Percentiles rank a stretch among this genome's conserved stretches.
Evolutionary conservation across 1,139 yeast genomes (phyloP).

Genomic region (Hemisphaericaspora xylanilytica): DNA sequence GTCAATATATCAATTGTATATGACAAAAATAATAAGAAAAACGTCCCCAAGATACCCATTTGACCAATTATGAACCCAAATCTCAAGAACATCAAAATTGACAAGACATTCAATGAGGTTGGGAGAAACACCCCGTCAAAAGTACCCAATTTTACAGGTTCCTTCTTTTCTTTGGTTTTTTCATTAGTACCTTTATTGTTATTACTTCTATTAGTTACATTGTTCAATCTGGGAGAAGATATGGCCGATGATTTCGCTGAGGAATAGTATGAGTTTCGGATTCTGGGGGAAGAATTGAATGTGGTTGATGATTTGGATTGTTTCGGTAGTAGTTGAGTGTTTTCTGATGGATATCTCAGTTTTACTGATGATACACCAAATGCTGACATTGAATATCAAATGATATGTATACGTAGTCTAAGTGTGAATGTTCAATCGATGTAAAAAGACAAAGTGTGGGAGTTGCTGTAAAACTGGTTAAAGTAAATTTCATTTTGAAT

Average conservation of each 20-base stretch:
- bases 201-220: neutral
- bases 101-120: constrained; percentile 70
- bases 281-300: neutral
- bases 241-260: neutral
- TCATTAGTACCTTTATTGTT: neutral
- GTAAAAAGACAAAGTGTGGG: too few relatives aligned
- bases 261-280: neutral
- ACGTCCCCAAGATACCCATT: constrained; percentile 66
- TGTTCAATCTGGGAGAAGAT: neutral
- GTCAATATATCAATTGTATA: constrained; percentile 67
- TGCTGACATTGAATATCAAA: constrained; percentile 3
- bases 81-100: constrained; percentile 75
- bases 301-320: neutral
- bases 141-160: constrained; percentile 55
- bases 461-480: too few relatives aligned
- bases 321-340: constrained; percentile 9
- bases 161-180: constrained; percentile 2
- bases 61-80: constrained; percentile 81
- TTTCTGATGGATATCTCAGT: constrained; percentile 9
- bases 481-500: too few relatives aligned
- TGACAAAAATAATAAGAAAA: constrained; percentile 56
- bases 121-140: constrained; percentile 79
- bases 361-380: constrained; percentile 4
- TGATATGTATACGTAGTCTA: too few relatives aligned
- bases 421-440: too few relatives aligned